These are phyloP conservation scores for Cyberlindnera xylosilytica DNA, from an alignment of 805 yeast genomes.

Conservation along the genomic window DNA sequence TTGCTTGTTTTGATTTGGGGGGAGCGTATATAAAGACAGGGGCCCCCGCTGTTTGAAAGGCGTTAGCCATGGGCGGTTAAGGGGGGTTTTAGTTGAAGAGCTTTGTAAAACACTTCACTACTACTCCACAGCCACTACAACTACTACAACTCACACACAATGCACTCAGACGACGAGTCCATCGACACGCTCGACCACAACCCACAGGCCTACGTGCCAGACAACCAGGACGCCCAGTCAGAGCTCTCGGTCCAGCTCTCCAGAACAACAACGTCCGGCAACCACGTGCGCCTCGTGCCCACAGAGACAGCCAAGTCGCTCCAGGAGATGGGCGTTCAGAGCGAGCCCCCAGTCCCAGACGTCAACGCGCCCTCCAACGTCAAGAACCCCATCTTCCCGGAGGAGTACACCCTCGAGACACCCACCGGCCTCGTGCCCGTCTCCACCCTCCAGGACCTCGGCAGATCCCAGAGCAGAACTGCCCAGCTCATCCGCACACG, in stretches of 20 bases:
- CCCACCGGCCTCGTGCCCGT: conserved; percentile 85
- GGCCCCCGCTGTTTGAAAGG: background rate
- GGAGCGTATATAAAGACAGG: background rate
- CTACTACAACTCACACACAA: too few relatives aligned
- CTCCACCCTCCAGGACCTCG: conserved; percentile 62
- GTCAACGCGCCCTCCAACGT: conserved; percentile 52
- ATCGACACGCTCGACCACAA: conserved; percentile 19
- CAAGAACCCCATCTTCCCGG: conserved; percentile 79
- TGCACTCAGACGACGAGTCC: conserved; percentile 24
- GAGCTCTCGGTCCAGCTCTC: conserved; percentile 33
- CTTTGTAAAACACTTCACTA: too few relatives aligned
- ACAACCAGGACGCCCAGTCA: conserved; percentile 44
- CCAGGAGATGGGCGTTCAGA: conserved; percentile 56
- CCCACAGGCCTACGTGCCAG: conserved; percentile 41
- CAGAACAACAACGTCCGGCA: conserved; percentile 18
- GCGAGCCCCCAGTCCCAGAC: conserved; percentile 53
- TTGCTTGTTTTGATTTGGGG: background rate
- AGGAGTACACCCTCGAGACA: conserved; percentile 87
- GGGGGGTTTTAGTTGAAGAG: too few relatives aligned
- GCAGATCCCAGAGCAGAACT: conserved; percentile 41
- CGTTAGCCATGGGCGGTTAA: too few relatives aligned
- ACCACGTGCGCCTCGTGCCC: conserved; percentile 38
- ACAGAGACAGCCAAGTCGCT: conserved; percentile 77
- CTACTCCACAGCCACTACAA: too few relatives aligned
- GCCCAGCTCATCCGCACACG: conserved; percentile 35